A percentile compares a stretch with the other conserved stretches of the same genome.
Conservation (phyloP, 2,329 filamentous ascomycete genomes). For the Verticillium nubilum region DNA sequence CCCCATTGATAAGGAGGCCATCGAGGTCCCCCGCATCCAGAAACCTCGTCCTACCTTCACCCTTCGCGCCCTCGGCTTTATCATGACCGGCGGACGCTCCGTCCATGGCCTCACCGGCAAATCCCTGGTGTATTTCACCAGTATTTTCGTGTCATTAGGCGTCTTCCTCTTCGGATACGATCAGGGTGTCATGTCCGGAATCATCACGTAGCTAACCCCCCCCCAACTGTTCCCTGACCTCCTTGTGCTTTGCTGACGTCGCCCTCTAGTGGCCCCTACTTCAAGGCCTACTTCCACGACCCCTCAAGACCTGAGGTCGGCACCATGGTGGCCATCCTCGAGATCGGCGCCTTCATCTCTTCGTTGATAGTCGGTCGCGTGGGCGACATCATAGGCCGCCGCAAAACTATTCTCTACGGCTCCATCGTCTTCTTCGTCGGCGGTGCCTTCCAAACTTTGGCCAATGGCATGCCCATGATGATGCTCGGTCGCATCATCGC, state of each 20-base stretch:
- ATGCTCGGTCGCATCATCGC: constrained; percentile 75
- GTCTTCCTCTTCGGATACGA: constrained; percentile 89
- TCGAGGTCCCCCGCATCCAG: constrained; percentile 68
- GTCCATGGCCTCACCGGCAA: constrained; percentile 94
- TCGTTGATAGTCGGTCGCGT: constrained; percentile 82
- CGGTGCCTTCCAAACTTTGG: constrained; percentile 77
- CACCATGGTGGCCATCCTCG: constrained; percentile 96
- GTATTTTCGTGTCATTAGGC: constrained; percentile 80
- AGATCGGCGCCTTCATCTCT: constrained; percentile 86
- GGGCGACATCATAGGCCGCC: constrained; percentile 85
- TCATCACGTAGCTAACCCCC: constrained; percentile 51
- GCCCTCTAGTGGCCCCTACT: constrained; percentile 66
- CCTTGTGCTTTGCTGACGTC: neutral
- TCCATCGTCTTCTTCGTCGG: constrained; percentile 83
- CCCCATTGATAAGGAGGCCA: constrained; percentile 65
- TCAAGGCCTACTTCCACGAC: constrained; percentile 88
- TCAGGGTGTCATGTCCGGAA: constrained; percentile 81
- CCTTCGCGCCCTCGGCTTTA: constrained; percentile 67
- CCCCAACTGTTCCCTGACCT: neutral
- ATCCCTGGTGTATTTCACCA: constrained; percentile 94
- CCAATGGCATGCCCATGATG: constrained; percentile 87
- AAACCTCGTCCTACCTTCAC: constrained; percentile 58
- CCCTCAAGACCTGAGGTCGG: constrained; percentile 83
- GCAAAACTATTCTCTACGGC: constrained; percentile 88
- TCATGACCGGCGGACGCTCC: constrained; percentile 80